Conservation (phyloP, 352 stramenopile species). For the Phytophthora foliorum region DNA sequence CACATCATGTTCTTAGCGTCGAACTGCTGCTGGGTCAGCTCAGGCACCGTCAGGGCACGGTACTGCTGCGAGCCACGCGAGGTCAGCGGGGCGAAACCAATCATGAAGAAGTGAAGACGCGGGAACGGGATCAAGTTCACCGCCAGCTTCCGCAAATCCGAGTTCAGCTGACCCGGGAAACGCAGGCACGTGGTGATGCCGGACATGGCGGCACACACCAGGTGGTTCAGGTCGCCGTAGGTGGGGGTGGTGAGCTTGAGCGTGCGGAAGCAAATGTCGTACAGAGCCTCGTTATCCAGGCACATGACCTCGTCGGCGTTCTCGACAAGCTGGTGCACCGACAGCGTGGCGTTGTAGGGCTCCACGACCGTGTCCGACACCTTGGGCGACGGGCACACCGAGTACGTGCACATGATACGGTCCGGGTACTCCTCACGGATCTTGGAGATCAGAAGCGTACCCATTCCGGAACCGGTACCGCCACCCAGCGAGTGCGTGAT, state of each 20-base stretch:
- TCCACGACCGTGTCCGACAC: conserved; percentile 99
- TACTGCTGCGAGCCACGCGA: conserved; percentile 97
- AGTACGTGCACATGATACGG: conserved; percentile 99
- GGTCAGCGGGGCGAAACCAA: conserved; percentile 98
- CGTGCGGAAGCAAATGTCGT: conserved; percentile 99
- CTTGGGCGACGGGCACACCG: conserved; percentile 97
- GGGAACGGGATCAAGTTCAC: conserved; percentile 99
- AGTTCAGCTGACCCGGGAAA: conserved; percentile 99
- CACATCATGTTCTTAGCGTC: conserved; percentile 99
- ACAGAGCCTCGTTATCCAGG: conserved; percentile 99
- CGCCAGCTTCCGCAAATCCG: conserved; percentile 98
- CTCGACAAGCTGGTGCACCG: conserved; percentile 99
- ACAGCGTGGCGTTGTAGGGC: conserved; percentile 99
- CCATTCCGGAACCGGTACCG: conserved; percentile 99
- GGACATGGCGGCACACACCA: conserved; percentile 99
- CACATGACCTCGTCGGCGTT: conserved; percentile 99
- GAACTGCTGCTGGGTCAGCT: conserved; percentile 99
- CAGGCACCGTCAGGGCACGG: conserved; percentile 97
- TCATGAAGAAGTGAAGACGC: conserved; percentile 99
- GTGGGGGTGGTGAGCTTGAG: conserved; percentile 99
- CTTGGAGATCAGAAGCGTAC: conserved; percentile 99
- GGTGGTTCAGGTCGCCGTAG: conserved; percentile 99
- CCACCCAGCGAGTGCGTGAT: conserved; percentile 99
- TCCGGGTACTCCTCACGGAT: conserved; percentile 99
- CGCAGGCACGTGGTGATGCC: conserved; percentile 99